Percentiles rank a stretch among this genome's conserved stretches.
phyloP scores from a whole-genome alignment of 1,284 basidiomycete genomes.

The Cryptococcus sp. region DNA sequence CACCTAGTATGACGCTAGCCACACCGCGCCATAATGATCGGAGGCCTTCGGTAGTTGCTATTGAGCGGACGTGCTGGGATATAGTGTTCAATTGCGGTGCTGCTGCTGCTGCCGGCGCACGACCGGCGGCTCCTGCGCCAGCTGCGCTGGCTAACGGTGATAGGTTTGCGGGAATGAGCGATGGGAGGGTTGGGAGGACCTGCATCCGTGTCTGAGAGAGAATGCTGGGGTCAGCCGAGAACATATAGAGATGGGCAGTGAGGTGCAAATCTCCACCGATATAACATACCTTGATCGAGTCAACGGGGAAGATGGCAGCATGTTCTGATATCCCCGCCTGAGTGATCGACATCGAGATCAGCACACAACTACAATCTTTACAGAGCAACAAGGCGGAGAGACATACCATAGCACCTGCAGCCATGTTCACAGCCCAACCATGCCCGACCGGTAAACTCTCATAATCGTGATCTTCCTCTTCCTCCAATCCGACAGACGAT shows the following conservation, averaged over 20 bases:
- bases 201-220: conserved; percentile 91
- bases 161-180: conserved; percentile 25
- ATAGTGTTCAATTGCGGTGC: conserved; percentile 43
- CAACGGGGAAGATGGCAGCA: conserved; percentile 97
- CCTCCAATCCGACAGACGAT: conserved; percentile 21
- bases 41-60: conserved; percentile 90
- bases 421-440: conserved; percentile 77
- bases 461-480: conserved; percentile 53
- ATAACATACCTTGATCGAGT: conserved; percentile 87
- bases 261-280: neutral
- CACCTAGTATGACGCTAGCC: conserved; percentile 93
- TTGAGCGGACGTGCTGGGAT: conserved; percentile 46
- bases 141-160: conserved; percentile 67
- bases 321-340: conserved; percentile 99
- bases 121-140: conserved; percentile 72
- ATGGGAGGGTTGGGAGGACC: conserved; percentile 69
- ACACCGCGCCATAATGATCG: conserved; percentile 94
- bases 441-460: conserved; percentile 52
- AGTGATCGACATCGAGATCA: conserved; percentile 2
- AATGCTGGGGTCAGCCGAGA: neutral
- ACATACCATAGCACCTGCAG: conserved; percentile 89
- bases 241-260: neutral
- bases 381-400: neutral
- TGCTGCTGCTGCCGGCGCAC: conserved; percentile 13
- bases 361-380: neutral